These are phyloP conservation scores for Inonotus hispidus DNA, from an alignment of 1,284 basidiomycete genomes.

Conservation along the genomic window DNA sequence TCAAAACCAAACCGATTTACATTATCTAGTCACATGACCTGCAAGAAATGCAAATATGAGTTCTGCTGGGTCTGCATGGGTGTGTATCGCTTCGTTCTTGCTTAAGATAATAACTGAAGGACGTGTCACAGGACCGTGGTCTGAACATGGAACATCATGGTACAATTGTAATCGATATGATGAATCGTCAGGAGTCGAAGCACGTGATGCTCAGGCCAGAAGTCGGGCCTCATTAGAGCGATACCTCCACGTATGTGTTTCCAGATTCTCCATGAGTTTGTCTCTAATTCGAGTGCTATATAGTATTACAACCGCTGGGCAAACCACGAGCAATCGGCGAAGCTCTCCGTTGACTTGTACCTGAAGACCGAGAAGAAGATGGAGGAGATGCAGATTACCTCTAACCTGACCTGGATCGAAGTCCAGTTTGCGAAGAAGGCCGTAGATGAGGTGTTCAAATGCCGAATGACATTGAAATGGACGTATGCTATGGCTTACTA, in stretches of 20 bases:
- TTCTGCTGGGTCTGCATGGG: constrained; percentile 83
- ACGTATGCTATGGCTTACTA: constrained; percentile 99
- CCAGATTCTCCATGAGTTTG: not conserved
- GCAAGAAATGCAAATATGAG: constrained; percentile 96
- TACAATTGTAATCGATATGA: constrained; percentile 98
- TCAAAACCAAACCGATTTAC: too few relatives aligned
- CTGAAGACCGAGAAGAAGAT: constrained; percentile 98
- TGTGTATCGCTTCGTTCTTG: constrained; percentile 23
- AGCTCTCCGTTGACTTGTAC: constrained; percentile 90
- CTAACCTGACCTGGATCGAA: constrained; percentile 94
- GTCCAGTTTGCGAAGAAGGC: constrained; percentile 99
- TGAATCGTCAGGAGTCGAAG: constrained; percentile 86
- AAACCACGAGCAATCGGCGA: constrained; percentile 97
- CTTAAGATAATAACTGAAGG: not conserved
- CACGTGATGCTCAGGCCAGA: constrained; percentile 84
- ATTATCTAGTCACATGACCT: constrained; percentile 87
- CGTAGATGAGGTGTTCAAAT: constrained; percentile 86
- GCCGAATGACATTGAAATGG: constrained; percentile 97
- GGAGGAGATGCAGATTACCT: constrained; percentile 97
- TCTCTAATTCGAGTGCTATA: not conserved
- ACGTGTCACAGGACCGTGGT: constrained; percentile 79
- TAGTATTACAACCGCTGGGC: constrained; percentile 98
- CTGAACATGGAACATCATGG: constrained; percentile 96
- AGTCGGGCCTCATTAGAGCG: constrained; percentile 88
- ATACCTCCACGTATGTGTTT: constrained; percentile 85